Evolutionary conservation across 192 early-diverging fungal species (phyloP), one percentile per base, ranked within the genome.

Genomic region (Entomortierella beljakovae): DNA sequence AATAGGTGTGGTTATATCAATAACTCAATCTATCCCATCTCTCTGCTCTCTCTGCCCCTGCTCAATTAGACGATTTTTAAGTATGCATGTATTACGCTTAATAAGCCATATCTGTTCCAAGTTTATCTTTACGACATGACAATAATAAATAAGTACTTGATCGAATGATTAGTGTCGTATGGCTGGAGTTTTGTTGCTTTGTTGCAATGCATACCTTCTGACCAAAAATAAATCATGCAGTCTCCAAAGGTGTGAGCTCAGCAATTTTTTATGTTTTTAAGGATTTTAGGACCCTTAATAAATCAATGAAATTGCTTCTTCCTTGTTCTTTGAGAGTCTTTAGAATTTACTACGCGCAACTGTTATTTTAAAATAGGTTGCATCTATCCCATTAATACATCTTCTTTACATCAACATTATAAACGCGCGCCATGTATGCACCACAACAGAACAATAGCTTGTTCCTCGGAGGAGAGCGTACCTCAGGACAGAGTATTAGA

Each of bases 401-500:
- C 52, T 54, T 56, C 59, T 34, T 9, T 28, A 34, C 57, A 34
- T 42, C 34, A 26, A 46, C 32, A 29, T 49, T 32, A 64, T n/a
- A 42, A 32, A 46, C 62, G 20, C 49, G 23, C 57, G 66, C 8
- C 46, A 88, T 88, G 86, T 88, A 81, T 59, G 57, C 81, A 54
- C 40, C 75, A 49, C 79, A 82, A 64, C 82, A 81, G 73, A 82
- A 32, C 58, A 53, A 70, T 32, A 88, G 92, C 9, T 84, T 96
- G 64, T 89, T 90, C 65, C 90, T 96, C 71, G 94, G 94, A 68
- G 97, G 97, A 60, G 86, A 93, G 68, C 90, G 97, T 48, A 92
- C 92, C 52, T 94, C 95, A 15, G 97, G 97, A 37, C 91, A 91
- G 72, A 96, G 97, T 72, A 93, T 99, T 52, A 90, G 97, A 43